Percentiles rank a stretch among this genome's conserved stretches.
These are phyloP conservation scores for Botryosphaeria dothidea DNA, from an alignment of 2,329 filamentous ascomycete species.

Conservation along the genomic window DNA sequence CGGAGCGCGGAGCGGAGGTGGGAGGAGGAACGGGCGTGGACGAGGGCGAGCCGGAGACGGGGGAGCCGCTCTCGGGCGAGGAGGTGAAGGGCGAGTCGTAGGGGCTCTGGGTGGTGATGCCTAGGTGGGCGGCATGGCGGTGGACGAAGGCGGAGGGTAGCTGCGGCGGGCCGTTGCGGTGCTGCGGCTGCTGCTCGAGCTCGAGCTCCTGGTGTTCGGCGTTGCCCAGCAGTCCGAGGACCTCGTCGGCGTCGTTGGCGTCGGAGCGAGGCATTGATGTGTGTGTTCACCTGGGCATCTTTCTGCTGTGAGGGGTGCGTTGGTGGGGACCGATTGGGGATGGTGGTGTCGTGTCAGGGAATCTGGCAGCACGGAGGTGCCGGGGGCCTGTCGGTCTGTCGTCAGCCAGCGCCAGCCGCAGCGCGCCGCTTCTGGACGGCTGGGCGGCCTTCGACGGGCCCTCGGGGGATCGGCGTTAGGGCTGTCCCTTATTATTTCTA, in stretches of 20 bases:
- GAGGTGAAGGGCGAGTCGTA: not conserved
- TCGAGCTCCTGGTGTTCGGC: conserved; percentile 13
- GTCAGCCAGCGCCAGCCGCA: not conserved
- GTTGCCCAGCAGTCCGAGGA: conserved; percentile 18
- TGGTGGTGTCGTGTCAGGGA: conserved; percentile 9
- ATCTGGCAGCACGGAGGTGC: conserved; percentile 1
- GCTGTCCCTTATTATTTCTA: conserved; percentile 14
- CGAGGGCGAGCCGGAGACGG: not conserved
- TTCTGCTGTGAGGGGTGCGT: not conserved
- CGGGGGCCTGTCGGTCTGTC: conserved; percentile 7
- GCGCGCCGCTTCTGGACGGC: conserved; percentile 7
- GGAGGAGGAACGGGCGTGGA: conserved; percentile 1
- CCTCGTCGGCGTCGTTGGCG: conserved; percentile 19
- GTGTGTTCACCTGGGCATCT: conserved; percentile 10
- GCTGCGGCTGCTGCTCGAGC: not conserved
- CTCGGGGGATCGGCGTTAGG: conserved; percentile 16
- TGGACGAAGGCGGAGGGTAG: not conserved
- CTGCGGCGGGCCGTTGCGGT: not conserved
- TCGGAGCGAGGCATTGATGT: conserved; percentile 18
- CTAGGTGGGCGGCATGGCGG: conserved; percentile 1
- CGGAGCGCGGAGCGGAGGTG: not conserved
- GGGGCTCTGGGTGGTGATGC: conserved; percentile 3
- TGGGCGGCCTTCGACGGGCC: not conserved
- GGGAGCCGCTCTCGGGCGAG: not conserved
- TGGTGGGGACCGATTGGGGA: not conserved